These are phyloP conservation scores for Fraxinus floribunda DNA, from an alignment of 305 asterid species.

Conservation along the genomic window DNA sequence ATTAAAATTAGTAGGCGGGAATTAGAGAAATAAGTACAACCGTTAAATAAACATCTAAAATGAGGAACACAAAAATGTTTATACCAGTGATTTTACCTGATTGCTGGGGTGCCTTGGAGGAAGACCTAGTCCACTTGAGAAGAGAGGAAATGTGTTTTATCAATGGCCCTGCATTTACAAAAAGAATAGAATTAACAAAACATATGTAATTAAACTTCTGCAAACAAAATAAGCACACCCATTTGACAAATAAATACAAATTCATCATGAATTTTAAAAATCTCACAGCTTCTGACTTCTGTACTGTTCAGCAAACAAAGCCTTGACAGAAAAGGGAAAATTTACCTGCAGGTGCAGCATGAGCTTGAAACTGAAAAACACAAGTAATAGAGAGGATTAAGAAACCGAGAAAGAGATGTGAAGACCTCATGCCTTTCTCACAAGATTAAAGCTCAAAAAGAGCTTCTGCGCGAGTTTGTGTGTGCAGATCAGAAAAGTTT, in stretches of 20 bases:
- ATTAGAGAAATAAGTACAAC: not conserved
- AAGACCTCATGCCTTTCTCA: slow-evolving; percentile 39
- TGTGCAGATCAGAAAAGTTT: slow-evolving; percentile 30
- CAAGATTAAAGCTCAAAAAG: slow-evolving; percentile 13
- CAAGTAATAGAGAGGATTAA: slow-evolving; percentile 32
- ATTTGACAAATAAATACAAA: slow-evolving; percentile 24
- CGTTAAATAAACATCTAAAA: not conserved
- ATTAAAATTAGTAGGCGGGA: not conserved
- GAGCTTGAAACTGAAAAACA: slow-evolving; percentile 39
- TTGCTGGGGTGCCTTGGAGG: slow-evolving; percentile 67
- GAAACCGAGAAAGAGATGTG: slow-evolving; percentile 31
- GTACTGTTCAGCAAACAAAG: not conserved
- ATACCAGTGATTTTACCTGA: slow-evolving; percentile 46
- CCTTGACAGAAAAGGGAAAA: not conserved
- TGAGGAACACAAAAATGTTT: not conserved
- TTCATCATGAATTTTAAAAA: slow-evolving; percentile 11
- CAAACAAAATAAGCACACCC: slow-evolving; percentile 16
- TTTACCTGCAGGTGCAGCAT: slow-evolving; percentile 68
- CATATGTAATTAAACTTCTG: not conserved
- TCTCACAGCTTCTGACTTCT: not conserved
- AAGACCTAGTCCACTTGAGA: slow-evolving; percentile 81
- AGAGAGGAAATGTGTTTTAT: slow-evolving; percentile 75
- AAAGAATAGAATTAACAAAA: slow-evolving; percentile 9
- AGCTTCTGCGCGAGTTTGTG: slow-evolving; percentile 4
- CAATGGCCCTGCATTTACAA: slow-evolving; percentile 59